Evolutionary conservation across 257 asterid species (phyloP), one percentile per base, ranked within the genome.

Genomic region (Ehretia macrophylla): DNA sequence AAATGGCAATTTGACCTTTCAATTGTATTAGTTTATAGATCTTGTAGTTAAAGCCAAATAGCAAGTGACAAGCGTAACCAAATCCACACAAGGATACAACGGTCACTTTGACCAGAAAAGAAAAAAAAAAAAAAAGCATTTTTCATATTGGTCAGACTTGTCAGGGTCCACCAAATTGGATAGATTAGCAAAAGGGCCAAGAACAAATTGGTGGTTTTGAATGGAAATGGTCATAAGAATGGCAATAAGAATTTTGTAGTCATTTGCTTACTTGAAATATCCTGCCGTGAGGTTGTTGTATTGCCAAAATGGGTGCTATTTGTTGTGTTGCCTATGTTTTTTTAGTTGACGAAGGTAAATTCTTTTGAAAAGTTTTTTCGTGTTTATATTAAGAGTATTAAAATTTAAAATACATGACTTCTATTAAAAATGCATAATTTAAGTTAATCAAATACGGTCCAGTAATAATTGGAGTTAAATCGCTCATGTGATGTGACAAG

Each of bases 31-130:
- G 54, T 44, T n/a, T n/a, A n/a, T n/a, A n/a, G n/a, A n/a, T n/a
- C n/a, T n/a, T n/a, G n/a, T n/a, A n/a, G n/a, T n/a, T n/a, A n/a
- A 55, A 23, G 27, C 50, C 55, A 58, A 66, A 67, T 59, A 51
- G 58, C 3, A 19, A 35, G 35, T 6, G 72, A 54, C 58, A 45
- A 51, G 32, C 20, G n/a, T 48, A 16, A 65, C 58, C 58, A 48
- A 65, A 65, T 56, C 44, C 63, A 48, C 37, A 16, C 32, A 12
- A 32, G 67, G 72, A 46, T 53, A 60, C 8, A 60, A 54, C 59
- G 57, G 67, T 60, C 72, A 44, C 52, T 68, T 68, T 53, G 47
- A 51, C 17, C 35, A 27, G 6, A 3, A 27, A 6, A 27, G 6
- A 27, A 27, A 27, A 27, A 27, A 6, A 27, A 27, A 18, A 32